These are phyloP conservation scores for Populus davidiana DNA, from an alignment of 345 rosid genomes.

Conservation along the genomic window DNA sequence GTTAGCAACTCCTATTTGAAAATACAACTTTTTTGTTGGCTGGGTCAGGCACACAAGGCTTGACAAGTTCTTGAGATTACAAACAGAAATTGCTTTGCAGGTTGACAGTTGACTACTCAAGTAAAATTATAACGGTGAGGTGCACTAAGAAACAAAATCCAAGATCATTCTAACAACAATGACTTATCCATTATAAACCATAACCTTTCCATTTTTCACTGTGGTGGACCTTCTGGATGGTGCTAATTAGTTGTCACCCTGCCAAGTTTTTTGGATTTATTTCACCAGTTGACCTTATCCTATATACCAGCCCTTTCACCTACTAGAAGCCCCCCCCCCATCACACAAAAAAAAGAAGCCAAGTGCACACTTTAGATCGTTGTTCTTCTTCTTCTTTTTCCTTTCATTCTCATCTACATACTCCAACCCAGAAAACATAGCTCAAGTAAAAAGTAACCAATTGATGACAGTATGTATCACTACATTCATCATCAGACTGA, in stretches of 20 bases:
- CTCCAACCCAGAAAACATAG: neutral
- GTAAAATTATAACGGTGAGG: neutral
- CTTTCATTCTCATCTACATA: neutral
- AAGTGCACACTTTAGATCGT: neutral
- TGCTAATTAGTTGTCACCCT: neutral
- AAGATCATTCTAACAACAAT: neutral
- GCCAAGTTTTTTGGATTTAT: neutral
- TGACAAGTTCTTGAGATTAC: neutral
- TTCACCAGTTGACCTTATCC: neutral
- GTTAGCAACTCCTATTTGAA: neutral
- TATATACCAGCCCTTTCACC: neutral
- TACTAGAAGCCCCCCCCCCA: neutral
- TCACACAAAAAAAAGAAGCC: neutral
- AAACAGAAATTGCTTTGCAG: neutral
- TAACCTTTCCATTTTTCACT: neutral
- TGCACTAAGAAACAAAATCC: neutral
- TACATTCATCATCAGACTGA: neutral
- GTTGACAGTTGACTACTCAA: neutral
- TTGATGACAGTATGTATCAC: neutral
- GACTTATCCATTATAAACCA: neutral
- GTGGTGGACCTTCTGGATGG: neutral
- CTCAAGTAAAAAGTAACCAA: neutral
- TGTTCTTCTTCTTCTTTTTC: no score
- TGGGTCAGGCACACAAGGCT: neutral
- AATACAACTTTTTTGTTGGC: neutral